A percentile compares a stretch with the other conserved stretches of the same genome.
These are phyloP conservation scores for Boletus vinaceobasis DNA, from an alignment of 768 basidiomycete genomes.

Conservation along the genomic window DNA sequence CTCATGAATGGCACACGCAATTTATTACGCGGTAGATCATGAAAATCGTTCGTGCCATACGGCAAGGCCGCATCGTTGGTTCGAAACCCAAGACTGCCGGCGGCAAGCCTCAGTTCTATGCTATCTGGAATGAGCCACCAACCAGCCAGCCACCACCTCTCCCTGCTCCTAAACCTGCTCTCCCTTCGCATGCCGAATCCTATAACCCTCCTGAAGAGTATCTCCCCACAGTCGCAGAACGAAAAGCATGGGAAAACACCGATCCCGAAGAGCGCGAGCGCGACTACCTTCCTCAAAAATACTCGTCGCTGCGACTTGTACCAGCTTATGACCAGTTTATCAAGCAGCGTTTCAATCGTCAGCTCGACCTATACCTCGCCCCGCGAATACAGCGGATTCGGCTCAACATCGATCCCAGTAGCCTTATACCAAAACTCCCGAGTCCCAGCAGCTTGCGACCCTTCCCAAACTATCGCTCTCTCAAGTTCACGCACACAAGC, in stretches of 20 bases:
- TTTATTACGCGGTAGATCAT: conserved; percentile 63
- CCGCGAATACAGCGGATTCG: conserved; percentile 85
- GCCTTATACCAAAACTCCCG: conserved; percentile 90
- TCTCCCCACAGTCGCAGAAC: conserved; percentile 80
- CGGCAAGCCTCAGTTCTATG: conserved; percentile 68
- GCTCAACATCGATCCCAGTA: conserved; percentile 88
- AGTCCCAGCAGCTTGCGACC: conserved; percentile 88
- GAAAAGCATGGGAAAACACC: conserved; percentile 72
- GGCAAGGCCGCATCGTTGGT: conserved; percentile 90
- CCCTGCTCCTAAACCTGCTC: conserved; percentile 85
- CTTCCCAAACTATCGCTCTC: conserved; percentile 84
- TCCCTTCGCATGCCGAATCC: conserved; percentile 93
- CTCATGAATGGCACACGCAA: background rate
- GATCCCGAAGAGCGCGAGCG: conserved; percentile 89
- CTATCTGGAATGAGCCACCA: conserved; percentile 85
- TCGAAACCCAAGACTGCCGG: conserved; percentile 77
- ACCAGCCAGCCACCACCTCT: conserved; percentile 78
- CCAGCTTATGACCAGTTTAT: conserved; percentile 91
- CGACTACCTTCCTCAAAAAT: conserved; percentile 87
- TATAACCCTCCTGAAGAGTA: conserved; percentile 99
- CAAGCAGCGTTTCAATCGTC: conserved; percentile 88
- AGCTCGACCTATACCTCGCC: conserved; percentile 94
- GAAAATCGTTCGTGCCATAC: conserved; percentile 99
- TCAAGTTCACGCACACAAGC: conserved; percentile 65
- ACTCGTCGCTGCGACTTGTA: conserved; percentile 79